Percentiles rank a stretch among this genome's conserved stretches.
Evolutionary conservation across 2,329 filamentous ascomycete genomes (phyloP).

Genomic region (Paracoccidioides brasiliensis): DNA sequence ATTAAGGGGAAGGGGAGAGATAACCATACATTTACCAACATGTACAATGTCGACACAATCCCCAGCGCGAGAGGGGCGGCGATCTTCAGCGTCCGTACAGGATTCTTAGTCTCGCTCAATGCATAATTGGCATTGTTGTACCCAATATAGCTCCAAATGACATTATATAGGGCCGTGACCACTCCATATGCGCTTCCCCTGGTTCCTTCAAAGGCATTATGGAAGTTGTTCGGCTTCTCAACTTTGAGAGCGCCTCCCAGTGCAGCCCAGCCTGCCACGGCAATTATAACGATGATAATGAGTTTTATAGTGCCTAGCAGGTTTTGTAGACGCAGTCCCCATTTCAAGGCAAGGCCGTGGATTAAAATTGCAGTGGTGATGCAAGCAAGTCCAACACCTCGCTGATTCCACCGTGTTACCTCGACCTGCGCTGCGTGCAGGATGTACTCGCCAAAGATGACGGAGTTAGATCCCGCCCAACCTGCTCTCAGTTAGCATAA

Average conservation of each 20-base stretch:
- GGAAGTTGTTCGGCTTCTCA: conserved; percentile 48
- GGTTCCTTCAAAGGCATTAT: conserved; percentile 51
- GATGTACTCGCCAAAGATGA: conserved; percentile 59
- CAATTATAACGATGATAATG: conserved; percentile 51
- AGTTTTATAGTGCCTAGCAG: conserved; percentile 53
- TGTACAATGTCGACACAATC: conserved; percentile 48
- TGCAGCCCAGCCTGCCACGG: conserved; percentile 49
- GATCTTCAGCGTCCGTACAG: conserved; percentile 50
- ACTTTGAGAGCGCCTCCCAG: conserved; percentile 48
- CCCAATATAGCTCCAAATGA: conserved; percentile 58
- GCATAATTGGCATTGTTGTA: conserved; percentile 25
- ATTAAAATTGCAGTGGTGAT: conserved; percentile 53
- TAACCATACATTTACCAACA: conserved; percentile 55
- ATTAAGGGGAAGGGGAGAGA: conserved; percentile 42
- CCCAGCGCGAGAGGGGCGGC: conserved; percentile 50
- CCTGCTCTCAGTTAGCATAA: conserved; percentile 3
- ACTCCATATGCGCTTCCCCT: conserved; percentile 53
- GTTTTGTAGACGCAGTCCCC: conserved; percentile 56
- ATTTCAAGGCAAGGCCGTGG: conserved; percentile 50
- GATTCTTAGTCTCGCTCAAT: conserved; percentile 52
- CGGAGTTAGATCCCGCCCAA: conserved; percentile 54
- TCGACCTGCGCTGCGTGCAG: conserved; percentile 51
- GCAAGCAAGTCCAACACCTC: conserved; percentile 52
- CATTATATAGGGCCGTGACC: conserved; percentile 58
- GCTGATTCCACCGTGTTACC: conserved; percentile 53